Percentiles rank a stretch among this genome's conserved stretches.
These are phyloP conservation scores for Trichomonascaceae sp. DNA, from an alignment of 1,139 yeast species.

Conservation along the genomic window DNA sequence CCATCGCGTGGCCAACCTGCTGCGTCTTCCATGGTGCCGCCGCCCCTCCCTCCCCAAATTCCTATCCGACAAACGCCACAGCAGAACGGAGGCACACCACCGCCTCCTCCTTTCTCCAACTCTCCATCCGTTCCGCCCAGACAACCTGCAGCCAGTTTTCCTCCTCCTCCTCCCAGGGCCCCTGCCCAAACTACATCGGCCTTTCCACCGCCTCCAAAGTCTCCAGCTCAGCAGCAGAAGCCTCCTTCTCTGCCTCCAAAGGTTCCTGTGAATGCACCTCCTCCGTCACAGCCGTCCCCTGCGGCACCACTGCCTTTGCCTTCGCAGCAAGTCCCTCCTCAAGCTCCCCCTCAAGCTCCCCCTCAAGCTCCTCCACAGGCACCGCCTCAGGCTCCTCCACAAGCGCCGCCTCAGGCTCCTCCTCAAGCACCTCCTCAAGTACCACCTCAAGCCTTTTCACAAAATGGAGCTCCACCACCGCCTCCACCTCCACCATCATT, in stretches of 20 bases:
- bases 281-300: constrained; percentile 21
- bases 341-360: constrained; percentile 21
- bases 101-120: constrained; percentile 12
- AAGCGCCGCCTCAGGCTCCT: constrained; percentile 13
- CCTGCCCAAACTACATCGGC: constrained; percentile 19
- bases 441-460: constrained; percentile 14
- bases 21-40: constrained; percentile 14
- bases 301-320: constrained; percentile 19
- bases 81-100: constrained; percentile 16
- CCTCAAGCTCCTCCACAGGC: constrained; percentile 16
- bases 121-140: constrained; percentile 15
- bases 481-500: constrained; percentile 23
- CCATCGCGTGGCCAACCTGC: constrained; percentile 7
- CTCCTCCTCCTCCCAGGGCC: constrained; percentile 22
- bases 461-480: constrained; percentile 18
- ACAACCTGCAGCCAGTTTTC: neutral
- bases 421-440: constrained; percentile 18
- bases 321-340: constrained; percentile 11
- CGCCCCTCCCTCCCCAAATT: constrained; percentile 14
- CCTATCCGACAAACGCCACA: neutral
- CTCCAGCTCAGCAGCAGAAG: constrained; percentile 6
- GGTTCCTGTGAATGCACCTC: constrained; percentile 16
- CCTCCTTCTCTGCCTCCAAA: constrained; percentile 16
- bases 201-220: constrained; percentile 16
- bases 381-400: constrained; percentile 18